phyloP scores from a whole-genome alignment of 1,284 basidiomycete species.

The Pseudozyma hubeiensis region DNA sequence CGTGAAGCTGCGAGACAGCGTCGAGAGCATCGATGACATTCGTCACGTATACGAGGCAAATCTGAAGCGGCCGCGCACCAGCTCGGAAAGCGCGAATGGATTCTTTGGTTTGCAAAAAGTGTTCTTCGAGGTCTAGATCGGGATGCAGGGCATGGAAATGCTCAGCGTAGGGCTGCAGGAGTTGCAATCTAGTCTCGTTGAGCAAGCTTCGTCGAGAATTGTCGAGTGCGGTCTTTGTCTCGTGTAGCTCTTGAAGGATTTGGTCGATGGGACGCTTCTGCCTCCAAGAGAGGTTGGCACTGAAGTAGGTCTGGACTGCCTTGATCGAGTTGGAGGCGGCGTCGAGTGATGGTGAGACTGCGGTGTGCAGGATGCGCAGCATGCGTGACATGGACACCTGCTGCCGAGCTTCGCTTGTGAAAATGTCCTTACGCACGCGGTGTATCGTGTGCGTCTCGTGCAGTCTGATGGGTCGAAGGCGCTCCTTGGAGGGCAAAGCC shows the following conservation, averaged over 20 bases:
- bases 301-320: conserved; percentile 66
- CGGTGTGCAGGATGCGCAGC: conserved; percentile 71
- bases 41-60: conserved; percentile 72
- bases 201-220: conserved; percentile 25
- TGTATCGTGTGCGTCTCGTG: conserved; percentile 52
- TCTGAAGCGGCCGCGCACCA: conserved; percentile 71
- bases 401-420: conserved; percentile 69
- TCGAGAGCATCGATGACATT: conserved; percentile 71
- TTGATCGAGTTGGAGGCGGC: conserved; percentile 64
- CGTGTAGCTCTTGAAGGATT: conserved; percentile 47
- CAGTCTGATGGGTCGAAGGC: conserved; percentile 67
- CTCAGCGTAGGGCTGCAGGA: conserved; percentile 71
- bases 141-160: conserved; percentile 47
- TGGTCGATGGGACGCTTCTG: conserved; percentile 55
- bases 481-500: conserved; percentile 54
- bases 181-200: conserved; percentile 71
- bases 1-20: conserved; percentile 72
- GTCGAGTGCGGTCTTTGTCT: conserved; percentile 69
- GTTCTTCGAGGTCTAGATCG: conserved; percentile 27
- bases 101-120: conserved; percentile 41
- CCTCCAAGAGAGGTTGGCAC: conserved; percentile 61
- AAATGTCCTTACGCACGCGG: conserved; percentile 69
- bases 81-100: conserved; percentile 33
- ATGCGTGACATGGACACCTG: conserved; percentile 72
- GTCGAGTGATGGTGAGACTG: conserved; percentile 69